Conservation (phyloP, 2,329 filamentous ascomycete genomes). For the Apiospora saccharicola region DNA sequence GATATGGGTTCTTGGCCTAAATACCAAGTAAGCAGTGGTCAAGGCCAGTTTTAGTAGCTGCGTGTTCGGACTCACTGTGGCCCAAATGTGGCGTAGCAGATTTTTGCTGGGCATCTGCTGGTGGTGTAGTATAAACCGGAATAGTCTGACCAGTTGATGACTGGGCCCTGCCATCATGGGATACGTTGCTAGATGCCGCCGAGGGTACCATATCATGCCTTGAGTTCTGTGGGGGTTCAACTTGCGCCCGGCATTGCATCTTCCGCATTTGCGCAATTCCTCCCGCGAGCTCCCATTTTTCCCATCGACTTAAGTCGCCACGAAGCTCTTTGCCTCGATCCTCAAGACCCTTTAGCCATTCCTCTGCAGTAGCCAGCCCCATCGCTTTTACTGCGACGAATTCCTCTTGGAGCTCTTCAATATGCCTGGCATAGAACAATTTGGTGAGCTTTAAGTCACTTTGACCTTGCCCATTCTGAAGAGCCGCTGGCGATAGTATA, state of each 20-base stretch:
- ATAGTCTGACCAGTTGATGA: conserved; percentile 24
- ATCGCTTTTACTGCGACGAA: conserved; percentile 70
- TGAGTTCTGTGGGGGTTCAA: not conserved
- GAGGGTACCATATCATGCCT: not conserved
- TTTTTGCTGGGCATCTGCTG: not conserved
- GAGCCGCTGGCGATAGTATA: conserved; percentile 62
- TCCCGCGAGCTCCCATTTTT: conserved; percentile 70
- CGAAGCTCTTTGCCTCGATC: conserved; percentile 66
- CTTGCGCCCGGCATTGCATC: not conserved
- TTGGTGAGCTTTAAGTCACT: conserved; percentile 64
- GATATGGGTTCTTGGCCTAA: conserved; percentile 12
- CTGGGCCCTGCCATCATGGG: not conserved
- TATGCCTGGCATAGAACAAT: conserved; percentile 68
- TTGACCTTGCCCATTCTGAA: conserved; percentile 60
- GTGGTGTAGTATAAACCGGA: conserved; percentile 30
- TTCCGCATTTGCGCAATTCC: conserved; percentile 29
- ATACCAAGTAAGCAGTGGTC: not conserved
- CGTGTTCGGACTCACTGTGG: conserved; percentile 1
- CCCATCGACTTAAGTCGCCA: conserved; percentile 73
- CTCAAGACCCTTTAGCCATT: conserved; percentile 81
- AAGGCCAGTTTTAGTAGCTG: not conserved
- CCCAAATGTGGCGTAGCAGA: not conserved
- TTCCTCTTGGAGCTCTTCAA: conserved; percentile 68
- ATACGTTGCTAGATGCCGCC: not conserved
- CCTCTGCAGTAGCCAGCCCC: conserved; percentile 72